Percentiles rank a stretch among this genome's conserved stretches.
These are phyloP conservation scores for Euryodendron excelsum DNA, from an alignment of 148 eudicot genomes.

Conservation along the genomic window DNA sequence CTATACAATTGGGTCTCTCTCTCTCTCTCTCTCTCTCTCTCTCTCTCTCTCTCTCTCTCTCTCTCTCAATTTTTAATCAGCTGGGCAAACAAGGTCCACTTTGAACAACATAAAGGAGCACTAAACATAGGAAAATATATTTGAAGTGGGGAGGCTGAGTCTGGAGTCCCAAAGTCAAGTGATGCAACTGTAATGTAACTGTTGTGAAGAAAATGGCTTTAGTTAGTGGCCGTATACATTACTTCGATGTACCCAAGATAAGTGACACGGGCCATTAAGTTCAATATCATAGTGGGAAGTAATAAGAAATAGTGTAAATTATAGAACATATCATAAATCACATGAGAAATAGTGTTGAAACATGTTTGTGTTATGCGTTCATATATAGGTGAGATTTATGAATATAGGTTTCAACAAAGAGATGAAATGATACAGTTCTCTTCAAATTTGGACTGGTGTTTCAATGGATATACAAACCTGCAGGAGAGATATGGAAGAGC, in stretches of 20 bases:
- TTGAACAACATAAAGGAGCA: conserved; percentile 1
- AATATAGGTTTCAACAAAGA: background rate
- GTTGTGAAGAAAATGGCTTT: background rate
- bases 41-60: too few species aligned
- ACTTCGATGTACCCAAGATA: background rate
- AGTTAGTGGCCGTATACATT: background rate
- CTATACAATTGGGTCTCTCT: background rate
- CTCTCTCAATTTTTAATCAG: background rate
- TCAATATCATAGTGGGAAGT: too few species aligned
- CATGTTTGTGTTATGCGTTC: too few species aligned
- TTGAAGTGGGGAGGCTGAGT: conserved; percentile 12
- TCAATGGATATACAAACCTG: background rate
- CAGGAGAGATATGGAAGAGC: background rate
- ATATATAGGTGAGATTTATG: too few species aligned
- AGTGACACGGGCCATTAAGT: background rate
- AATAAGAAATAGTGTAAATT: too few species aligned
- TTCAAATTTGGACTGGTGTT: background rate
- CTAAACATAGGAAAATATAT: background rate
- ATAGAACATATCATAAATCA: too few species aligned
- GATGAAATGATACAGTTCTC: too few species aligned
- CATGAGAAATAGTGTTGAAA: too few species aligned
- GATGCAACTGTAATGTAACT: background rate
- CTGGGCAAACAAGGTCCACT: background rate
- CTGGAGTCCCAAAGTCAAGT: background rate
- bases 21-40: too few species aligned